Percentiles rank a stretch among this genome's conserved stretches.
phyloP scores from a whole-genome alignment of 2,329 filamentous ascomycete genomes.

The Tolypocladium guangdongense region DNA sequence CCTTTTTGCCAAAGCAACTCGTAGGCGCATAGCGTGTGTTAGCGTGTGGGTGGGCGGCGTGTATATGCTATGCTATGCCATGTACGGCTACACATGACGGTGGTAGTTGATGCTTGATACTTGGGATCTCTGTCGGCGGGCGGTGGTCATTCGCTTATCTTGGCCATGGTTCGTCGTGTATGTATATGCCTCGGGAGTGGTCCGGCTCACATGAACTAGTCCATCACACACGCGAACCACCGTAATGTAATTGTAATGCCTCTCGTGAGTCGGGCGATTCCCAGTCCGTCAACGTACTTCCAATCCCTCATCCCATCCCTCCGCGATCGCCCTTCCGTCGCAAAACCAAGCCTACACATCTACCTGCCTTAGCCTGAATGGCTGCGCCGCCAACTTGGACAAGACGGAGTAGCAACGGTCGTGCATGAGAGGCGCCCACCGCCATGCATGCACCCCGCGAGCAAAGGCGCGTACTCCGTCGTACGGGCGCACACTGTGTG shows the following conservation, averaged over 20 bases:
- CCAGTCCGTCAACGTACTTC: neutral
- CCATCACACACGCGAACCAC: neutral
- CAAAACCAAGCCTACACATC: neutral
- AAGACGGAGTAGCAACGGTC: no score
- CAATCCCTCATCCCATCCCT: neutral
- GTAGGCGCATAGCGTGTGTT: slow-evolving; percentile 40
- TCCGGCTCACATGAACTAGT: neutral
- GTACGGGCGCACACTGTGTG: neutral
- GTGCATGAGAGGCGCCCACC: no score
- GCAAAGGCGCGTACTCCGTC: no score
- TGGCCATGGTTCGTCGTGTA: neutral
- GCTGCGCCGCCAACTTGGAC: no score
- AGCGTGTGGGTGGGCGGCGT: slow-evolving; percentile 6
- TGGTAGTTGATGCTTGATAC: neutral
- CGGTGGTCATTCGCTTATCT: neutral
- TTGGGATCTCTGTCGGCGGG: neutral
- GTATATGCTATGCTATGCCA: neutral
- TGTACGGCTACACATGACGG: neutral
- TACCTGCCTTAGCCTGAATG: no score
- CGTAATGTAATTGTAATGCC: neutral
- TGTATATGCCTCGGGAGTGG: neutral
- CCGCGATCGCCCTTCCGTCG: neutral
- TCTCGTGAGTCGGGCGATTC: neutral
- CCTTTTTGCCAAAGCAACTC: slow-evolving; percentile 70
- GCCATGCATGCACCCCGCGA: no score